Evolutionary conservation across 1,139 yeast genomes (phyloP), one percentile per base, ranked within the genome.

Genomic region (Barnettozyma hawaiiensis): DNA sequence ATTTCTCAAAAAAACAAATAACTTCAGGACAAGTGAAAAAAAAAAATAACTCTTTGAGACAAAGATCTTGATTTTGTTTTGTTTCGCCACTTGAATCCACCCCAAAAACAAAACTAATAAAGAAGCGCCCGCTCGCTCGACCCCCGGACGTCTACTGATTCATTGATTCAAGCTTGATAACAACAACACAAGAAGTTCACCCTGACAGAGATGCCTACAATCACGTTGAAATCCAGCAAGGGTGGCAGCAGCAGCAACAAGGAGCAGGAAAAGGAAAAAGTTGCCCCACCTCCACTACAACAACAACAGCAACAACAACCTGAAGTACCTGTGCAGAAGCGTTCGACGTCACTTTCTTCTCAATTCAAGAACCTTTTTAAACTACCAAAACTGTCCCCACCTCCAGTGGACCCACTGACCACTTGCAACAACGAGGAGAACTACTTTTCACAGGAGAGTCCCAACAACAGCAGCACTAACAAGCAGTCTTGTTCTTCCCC

Each of bases 291-390:
- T 16, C 35, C n/a, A n/a, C n/a, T n/a, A n/a, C n/a, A n/a, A n/a
- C n/a, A n/a, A n/a, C n/a, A n/a, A n/a, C n/a, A n/a, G n/a, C n/a
- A n/a, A n/a, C n/a, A n/a, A n/a, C n/a, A 20, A 20, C 12, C 14
- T 22, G 19, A 12, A 14, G 27, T 10, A 10, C 20, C n/a, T 11
- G 35, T 20, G 5, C 24, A 4, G 27, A 35, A 38, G 31, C 34
- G 37, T 21, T 9, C 15, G 26, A 20, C 11, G 16, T 41, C 48
- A 3, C 27, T 46, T 4, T 39, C 48, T 8, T 16, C 46, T 1
- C 45, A 45, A 7, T 27, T 46, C 12, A 46, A 46, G 31, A 41
- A 23, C 27, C 22, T 46, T 10, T 46, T 44, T 11, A 46, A 43
- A 15, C 23, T 34, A n/a, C 43, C 45, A 6, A 40, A 40, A 21